These are phyloP conservation scores for Tetradesmus lagerheimii DNA, from an alignment of 139 green algal genomes.

Conservation along the genomic window DNA sequence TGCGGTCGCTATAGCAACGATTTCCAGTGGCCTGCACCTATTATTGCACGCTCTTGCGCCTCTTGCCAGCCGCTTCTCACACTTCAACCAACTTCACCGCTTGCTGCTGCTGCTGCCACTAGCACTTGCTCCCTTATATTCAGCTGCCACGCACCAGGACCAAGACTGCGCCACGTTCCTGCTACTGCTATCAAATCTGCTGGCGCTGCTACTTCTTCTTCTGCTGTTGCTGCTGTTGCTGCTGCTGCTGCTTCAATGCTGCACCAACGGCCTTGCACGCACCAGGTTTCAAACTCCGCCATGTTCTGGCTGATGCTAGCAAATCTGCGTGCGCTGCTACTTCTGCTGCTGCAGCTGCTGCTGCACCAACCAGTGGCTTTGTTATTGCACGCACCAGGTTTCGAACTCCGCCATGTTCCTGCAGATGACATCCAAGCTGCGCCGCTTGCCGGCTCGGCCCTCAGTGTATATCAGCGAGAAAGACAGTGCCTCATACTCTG, in stretches of 20 bases:
- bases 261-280: background rate
- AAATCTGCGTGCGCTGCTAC: too few relatives aligned
- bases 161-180: too few relatives aligned
- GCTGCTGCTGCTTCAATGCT: background rate
- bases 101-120: background rate
- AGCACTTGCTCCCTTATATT: too few relatives aligned
- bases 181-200: too few relatives aligned
- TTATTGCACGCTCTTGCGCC: too few relatives aligned
- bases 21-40: too few relatives aligned
- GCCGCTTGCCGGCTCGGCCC: conserved; percentile 43
- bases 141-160: too few relatives aligned
- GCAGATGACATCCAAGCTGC: conserved; percentile 83
- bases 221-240: too few relatives aligned
- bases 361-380: background rate
- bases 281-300: too few relatives aligned
- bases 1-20: too few relatives aligned
- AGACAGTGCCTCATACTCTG: conserved; percentile 54
- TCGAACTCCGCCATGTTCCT: conserved; percentile 62
- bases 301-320: too few relatives aligned
- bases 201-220: too few relatives aligned
- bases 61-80: background rate
- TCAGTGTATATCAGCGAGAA: conserved; percentile 85
- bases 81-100: background rate
- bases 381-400: conserved; percentile 56
- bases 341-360: background rate